Conservation (phyloP, 208 protist genomes). For the Trypanosoma mega region DNA sequence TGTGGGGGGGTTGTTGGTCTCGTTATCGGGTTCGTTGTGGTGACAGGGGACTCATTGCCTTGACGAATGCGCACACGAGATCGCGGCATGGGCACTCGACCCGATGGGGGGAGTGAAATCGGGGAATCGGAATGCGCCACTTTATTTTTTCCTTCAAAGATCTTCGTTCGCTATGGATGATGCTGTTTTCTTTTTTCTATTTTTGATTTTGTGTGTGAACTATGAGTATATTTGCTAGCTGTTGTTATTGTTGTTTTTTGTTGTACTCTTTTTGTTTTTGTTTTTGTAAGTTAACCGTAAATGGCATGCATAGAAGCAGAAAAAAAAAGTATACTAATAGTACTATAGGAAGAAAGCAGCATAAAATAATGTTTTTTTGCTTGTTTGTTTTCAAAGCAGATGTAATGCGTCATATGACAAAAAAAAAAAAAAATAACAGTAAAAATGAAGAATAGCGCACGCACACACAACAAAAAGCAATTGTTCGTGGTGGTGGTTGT, state of each 20-base stretch:
- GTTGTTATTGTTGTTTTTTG: neutral
- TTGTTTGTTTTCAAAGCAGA: neutral
- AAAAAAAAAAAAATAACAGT: neutral
- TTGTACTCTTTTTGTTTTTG: neutral
- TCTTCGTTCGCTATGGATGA: neutral
- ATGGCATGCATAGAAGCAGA: neutral
- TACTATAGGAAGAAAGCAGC: too few species aligned
- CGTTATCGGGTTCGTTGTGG: neutral
- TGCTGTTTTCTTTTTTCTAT: neutral
- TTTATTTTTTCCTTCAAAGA: neutral
- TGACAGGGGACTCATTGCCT: neutral
- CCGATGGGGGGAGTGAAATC: neutral
- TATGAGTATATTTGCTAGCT: too few species aligned
- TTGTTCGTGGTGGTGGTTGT: too few species aligned
- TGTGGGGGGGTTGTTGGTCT: too few species aligned
- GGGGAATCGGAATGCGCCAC: neutral
- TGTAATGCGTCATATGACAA: conserved; percentile 1
- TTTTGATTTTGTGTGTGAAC: too few species aligned
- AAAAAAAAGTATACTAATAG: neutral
- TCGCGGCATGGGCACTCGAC: too few species aligned
- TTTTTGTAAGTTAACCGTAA: neutral
- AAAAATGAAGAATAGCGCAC: neutral
- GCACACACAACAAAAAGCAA: too few species aligned
- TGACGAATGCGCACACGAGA: neutral
- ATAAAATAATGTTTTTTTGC: neutral